Base-by-base conservation (phyloP, 2,329 filamentous ascomycete species). In the Monosporascus sp. region DNA sequence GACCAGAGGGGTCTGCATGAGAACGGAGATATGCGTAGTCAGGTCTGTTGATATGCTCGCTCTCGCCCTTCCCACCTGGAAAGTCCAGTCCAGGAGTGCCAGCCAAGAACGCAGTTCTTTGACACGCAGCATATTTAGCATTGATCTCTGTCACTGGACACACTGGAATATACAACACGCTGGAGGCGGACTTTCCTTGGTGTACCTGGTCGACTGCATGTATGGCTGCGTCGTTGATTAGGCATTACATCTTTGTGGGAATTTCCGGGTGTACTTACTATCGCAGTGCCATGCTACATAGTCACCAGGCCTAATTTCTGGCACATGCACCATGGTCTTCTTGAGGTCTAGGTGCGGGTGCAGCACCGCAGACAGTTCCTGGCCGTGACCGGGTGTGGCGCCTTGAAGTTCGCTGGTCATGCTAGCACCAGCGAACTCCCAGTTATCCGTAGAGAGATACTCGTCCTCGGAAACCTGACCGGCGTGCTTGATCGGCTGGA, bases 281-380 rank as follows among this genome's bases (percentile, higher is more conserved):
- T 92, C 88, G 67, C 89, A 93, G 67, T 95, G 90, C 90, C 90
- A 96, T 3, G 84, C 84, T 2, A 95, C 85, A 62, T 85, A 90
- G 65, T 92, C 88, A 1, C 88, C 88, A 0, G 88, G 88, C 45
- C 75, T 74, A 7, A 91, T 85, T 7, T 72, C 70, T 0, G 88
- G 88, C 6, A 90, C 74, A 60, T 88, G 83, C 2, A 90, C 79
- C 88, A 92, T 90, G 0, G 84, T 85, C 22, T 75, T 72, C 5
- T 79, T 73, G 5, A 92, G 77, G 41, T 84, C 75, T 8, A 92
- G 75, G 61, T 91, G 86, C 1, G 88, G 88, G 61, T 92, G 88
- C 20, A 86, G 74, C 3, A 74, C 69, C 2, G 77, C 69, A 18
- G 78, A 82, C 46, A 89, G 78, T 67, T 92, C 88, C 64, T 90